These are phyloP conservation scores for Fusarium equiseti DNA, from an alignment of 2,329 filamentous ascomycete species.

Conservation along the genomic window DNA sequence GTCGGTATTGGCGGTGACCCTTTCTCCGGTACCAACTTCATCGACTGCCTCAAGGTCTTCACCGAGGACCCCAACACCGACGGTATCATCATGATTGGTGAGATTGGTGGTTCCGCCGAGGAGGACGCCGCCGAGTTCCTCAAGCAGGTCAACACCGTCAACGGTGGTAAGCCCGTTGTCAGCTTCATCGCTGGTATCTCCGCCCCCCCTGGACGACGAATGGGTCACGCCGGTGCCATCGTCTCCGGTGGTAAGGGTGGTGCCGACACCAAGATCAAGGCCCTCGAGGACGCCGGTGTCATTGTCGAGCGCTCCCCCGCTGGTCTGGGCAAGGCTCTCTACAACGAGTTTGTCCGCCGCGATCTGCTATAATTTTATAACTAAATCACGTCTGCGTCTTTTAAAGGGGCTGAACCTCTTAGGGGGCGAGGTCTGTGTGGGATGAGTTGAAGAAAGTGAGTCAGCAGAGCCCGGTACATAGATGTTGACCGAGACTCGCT, in stretches of 20 bases:
- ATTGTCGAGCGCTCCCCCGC: conserved; percentile 96
- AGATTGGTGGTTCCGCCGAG: conserved; percentile 97
- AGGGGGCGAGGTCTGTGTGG: conserved; percentile 20
- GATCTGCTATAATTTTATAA: conserved; percentile 81
- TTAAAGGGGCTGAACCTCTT: conserved; percentile 18
- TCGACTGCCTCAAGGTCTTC: conserved; percentile 98
- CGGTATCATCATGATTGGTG: conserved; percentile 99
- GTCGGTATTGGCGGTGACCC: conserved; percentile 98
- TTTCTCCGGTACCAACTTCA: conserved; percentile 99
- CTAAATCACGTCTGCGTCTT: conserved; percentile 25
- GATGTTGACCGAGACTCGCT: conserved; percentile 35
- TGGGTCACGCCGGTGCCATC: conserved; percentile 99
- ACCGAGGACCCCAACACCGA: conserved; percentile 95
- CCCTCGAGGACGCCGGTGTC: conserved; percentile 92
- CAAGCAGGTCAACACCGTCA: conserved; percentile 88
- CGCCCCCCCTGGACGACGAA: conserved; percentile 93
- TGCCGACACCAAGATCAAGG: conserved; percentile 97
- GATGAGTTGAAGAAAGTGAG: conserved; percentile 36
- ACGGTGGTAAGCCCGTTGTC: conserved; percentile 90
- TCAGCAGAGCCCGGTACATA: conserved; percentile 38
- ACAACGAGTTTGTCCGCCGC: conserved; percentile 94
- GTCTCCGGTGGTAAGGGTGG: conserved; percentile 97
- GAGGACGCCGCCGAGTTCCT: conserved; percentile 98
- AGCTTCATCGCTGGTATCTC: conserved; percentile 99
- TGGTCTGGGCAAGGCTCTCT: conserved; percentile 89